Percentiles rank a stretch among this genome's conserved stretches.
Conservation (phyloP, 208 protist species). For the Zelonia costaricensis region DNA sequence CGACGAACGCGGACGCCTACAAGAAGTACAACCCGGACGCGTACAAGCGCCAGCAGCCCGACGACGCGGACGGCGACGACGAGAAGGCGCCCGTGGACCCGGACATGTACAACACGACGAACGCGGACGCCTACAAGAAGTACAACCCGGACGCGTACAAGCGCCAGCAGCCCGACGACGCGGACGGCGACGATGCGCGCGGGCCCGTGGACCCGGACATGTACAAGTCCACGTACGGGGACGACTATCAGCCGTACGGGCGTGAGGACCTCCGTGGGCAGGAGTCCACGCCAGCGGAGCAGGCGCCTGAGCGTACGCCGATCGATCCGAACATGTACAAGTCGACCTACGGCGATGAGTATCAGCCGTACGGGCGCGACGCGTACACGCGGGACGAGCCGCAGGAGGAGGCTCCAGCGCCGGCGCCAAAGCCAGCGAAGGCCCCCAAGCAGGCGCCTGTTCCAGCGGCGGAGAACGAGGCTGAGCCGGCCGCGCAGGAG, state of each 20-base stretch:
- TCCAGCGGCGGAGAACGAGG: neutral
- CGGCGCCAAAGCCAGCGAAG: neutral
- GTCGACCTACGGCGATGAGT: constrained; percentile 31
- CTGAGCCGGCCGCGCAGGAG: neutral
- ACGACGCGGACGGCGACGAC: neutral
- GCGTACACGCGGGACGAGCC: constrained; percentile 36
- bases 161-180: constrained; percentile 12
- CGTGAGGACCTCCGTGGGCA: constrained; percentile 2
- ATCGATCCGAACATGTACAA: constrained; percentile 52
- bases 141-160: constrained; percentile 49
- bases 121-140: constrained; percentile 40
- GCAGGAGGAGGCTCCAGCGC: neutral
- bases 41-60: constrained; percentile 36
- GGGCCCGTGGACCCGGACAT: constrained; percentile 28
- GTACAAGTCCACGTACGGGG: constrained; percentile 10
- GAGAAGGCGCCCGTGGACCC: constrained; percentile 1
- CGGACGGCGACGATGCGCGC: constrained; percentile 9
- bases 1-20: constrained; percentile 30
- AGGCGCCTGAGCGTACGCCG: too few species aligned
- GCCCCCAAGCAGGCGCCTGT: neutral
- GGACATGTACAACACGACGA: constrained; percentile 57
- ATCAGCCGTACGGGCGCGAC: constrained; percentile 9
- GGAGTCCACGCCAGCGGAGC: neutral
- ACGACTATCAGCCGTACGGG: constrained; percentile 9
- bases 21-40: constrained; percentile 37